Percentiles rank a stretch among this genome's conserved stretches.
Evolutionary conservation across 1,284 basidiomycete genomes (phyloP).

Genomic region (Ustilago hordei): DNA sequence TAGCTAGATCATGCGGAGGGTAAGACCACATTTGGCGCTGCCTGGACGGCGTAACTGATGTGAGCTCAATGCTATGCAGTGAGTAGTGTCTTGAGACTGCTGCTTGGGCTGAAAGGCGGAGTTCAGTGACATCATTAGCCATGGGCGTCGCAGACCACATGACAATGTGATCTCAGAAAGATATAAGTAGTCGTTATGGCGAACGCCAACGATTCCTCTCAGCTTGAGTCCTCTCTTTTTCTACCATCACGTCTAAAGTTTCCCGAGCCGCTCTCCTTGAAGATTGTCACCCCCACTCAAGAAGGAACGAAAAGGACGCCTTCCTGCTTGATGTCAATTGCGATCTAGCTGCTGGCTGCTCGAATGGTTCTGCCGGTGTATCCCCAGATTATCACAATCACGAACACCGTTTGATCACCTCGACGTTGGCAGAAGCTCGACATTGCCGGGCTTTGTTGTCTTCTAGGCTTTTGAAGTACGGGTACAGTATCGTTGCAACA

Average conservation of each 20-base stretch:
- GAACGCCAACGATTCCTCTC: slow-evolving; percentile 6
- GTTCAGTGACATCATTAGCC: slow-evolving; percentile 12
- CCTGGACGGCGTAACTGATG: too few species aligned
- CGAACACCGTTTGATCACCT: slow-evolving; percentile 3
- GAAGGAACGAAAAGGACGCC: background rate
- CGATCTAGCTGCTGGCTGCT: background rate
- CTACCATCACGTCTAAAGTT: slow-evolving; percentile 12
- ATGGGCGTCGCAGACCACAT: slow-evolving; percentile 28
- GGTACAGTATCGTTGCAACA: background rate
- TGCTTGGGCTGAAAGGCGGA: background rate
- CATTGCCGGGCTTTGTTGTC: background rate
- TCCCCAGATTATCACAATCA: background rate
- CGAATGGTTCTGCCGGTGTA: background rate
- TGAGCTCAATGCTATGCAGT: background rate
- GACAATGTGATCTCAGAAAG: slow-evolving; percentile 26
- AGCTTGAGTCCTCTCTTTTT: background rate
- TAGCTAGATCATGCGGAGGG: background rate
- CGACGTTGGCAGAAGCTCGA: background rate
- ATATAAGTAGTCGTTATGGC: background rate
- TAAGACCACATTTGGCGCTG: background rate
- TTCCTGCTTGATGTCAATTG: background rate
- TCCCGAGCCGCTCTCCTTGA: background rate
- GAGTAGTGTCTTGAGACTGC: background rate
- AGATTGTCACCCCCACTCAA: slow-evolving; percentile 2
- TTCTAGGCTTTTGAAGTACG: background rate